These are phyloP conservation scores for Condylostoma magnum DNA, from an alignment of 169 alveolate species.

Conservation along the genomic window DNA sequence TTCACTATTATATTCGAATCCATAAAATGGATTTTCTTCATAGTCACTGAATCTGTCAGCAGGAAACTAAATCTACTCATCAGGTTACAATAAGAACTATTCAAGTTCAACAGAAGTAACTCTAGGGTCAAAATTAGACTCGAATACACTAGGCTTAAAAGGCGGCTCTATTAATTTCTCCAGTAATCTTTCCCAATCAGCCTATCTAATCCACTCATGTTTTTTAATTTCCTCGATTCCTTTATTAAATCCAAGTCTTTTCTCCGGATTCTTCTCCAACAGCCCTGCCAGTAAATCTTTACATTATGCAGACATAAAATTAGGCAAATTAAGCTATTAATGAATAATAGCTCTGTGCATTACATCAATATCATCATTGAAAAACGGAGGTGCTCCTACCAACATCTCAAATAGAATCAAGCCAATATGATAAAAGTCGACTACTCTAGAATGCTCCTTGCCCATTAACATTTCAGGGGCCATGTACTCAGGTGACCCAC, in stretches of 20 bases:
- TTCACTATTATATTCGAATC: too few species aligned
- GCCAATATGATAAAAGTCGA: conserved; percentile 84
- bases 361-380: conserved; percentile 68
- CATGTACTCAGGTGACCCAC: conserved; percentile 86
- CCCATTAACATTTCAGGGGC: conserved; percentile 83
- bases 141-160: conserved; percentile 45
- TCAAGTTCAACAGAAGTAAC: too few species aligned
- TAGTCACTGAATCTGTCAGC: too few species aligned
- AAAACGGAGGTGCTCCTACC: conserved; percentile 84
- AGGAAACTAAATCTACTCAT: too few species aligned
- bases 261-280: conserved; percentile 45
- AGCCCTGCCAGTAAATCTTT: conserved; percentile 15
- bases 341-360: conserved; percentile 72
- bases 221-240: conserved; percentile 47
- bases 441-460: conserved; percentile 76
- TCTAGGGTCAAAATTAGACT: conserved; percentile 25
- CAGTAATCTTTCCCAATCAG: conserved; percentile 43
- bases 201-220: conserved; percentile 51
- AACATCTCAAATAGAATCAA: conserved; percentile 80
- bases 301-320: conserved; percentile 36
- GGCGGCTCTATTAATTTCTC: conserved; percentile 54
- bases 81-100: too few species aligned
- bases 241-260: conserved; percentile 44
- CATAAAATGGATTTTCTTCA: too few species aligned
- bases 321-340: conserved; percentile 65